A percentile compares a stretch with the other conserved stretches of the same genome.
phyloP scores from a whole-genome alignment of 352 stramenopile species.

The Thalassiosira hispida region DNA sequence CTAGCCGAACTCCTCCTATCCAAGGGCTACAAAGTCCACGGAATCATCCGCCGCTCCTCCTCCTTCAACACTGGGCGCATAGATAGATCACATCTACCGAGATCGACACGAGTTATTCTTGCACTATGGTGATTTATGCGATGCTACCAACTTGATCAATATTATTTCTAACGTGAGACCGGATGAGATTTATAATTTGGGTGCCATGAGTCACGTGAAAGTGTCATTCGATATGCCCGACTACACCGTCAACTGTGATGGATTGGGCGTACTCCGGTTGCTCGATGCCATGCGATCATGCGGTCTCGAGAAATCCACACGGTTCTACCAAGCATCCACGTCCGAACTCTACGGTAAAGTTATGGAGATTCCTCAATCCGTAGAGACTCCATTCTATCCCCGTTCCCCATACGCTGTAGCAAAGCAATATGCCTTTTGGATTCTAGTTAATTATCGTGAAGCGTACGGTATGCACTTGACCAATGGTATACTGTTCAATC shows the following conservation, averaged over 20 bases:
- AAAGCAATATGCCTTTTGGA: constrained; percentile 99
- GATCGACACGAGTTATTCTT: constrained; percentile 96
- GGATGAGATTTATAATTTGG: constrained; percentile 99
- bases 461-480: constrained; percentile 93
- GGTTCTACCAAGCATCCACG: constrained; percentile 97
- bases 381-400: constrained; percentile 98
- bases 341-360: constrained; percentile 99
- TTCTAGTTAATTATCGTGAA: constrained; percentile 98
- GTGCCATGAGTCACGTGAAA: constrained; percentile 98
- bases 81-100: constrained; percentile 97
- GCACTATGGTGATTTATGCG: constrained; percentile 98
- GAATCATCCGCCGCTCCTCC: constrained; percentile 96
- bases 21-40: constrained; percentile 94
- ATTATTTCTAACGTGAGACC: constrained; percentile 95
- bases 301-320: constrained; percentile 84
- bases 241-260: constrained; percentile 98
- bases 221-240: constrained; percentile 99
- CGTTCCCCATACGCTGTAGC: constrained; percentile 96
- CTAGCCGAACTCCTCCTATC: constrained; percentile 94
- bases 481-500: constrained; percentile 99
- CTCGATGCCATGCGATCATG: constrained; percentile 96
- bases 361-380: constrained; percentile 94
- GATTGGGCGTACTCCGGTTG: constrained; percentile 93
- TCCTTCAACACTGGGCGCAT: constrained; percentile 99
- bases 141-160: constrained; percentile 95